Evolutionary conservation across 352 stramenopile genomes (phyloP).

Genomic region (Globisporangium carolinianum): DNA sequence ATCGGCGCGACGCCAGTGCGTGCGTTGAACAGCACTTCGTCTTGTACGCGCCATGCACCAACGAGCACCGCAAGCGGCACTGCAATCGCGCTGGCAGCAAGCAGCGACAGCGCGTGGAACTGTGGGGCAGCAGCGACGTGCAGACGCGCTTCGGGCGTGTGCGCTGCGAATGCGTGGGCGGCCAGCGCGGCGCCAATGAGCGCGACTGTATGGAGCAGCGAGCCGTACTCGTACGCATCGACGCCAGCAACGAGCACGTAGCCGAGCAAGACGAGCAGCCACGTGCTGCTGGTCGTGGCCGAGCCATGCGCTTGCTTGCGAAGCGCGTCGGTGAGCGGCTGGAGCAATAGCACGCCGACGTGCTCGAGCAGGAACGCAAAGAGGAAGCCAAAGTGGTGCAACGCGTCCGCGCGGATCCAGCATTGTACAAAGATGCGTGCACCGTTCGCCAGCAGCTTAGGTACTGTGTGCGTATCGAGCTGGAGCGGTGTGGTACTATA

Average conservation of each 20-base stretch:
- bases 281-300: slow-evolving; percentile 8
- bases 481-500: neutral
- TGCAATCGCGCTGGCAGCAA: slow-evolving; percentile 8
- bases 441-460: slow-evolving; percentile 25
- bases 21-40: slow-evolving; percentile 12
- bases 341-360: slow-evolving; percentile 35
- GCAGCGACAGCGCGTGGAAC: slow-evolving; percentile 33
- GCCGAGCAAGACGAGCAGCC: slow-evolving; percentile 32
- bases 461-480: slow-evolving; percentile 12
- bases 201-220: slow-evolving; percentile 42
- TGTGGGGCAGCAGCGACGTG: slow-evolving; percentile 19
- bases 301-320: neutral
- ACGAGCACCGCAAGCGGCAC: slow-evolving; percentile 23
- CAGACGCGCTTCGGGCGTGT: slow-evolving; percentile 19
- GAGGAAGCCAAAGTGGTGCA: slow-evolving; percentile 64
- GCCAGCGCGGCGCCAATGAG: slow-evolving; percentile 40
- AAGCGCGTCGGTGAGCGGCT: slow-evolving; percentile 27
- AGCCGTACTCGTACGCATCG: slow-evolving; percentile 55
- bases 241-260: slow-evolving; percentile 58
- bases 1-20: neutral
- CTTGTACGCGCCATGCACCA: slow-evolving; percentile 9
- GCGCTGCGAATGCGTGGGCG: slow-evolving; percentile 19
- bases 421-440: slow-evolving; percentile 31
- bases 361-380: slow-evolving; percentile 66
- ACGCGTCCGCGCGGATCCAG: slow-evolving; percentile 41